phyloP scores from a whole-genome alignment of 805 yeast genomes.

The Myxozyma vanderwaltii region DNA sequence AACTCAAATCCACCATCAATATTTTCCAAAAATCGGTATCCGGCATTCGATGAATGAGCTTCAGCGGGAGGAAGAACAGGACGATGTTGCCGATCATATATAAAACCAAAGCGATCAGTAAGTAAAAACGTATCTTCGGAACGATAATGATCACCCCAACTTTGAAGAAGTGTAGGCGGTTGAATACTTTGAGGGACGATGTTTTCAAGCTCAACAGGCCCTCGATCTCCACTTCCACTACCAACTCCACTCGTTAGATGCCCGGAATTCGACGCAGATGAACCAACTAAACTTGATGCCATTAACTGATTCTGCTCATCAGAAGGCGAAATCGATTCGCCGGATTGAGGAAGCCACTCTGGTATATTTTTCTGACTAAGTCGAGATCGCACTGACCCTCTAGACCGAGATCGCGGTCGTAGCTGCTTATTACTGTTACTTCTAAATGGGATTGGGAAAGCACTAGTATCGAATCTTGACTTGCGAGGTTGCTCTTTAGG shows the following conservation, averaged over 20 bases:
- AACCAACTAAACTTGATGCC: constrained; percentile 6
- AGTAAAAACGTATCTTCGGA: constrained; percentile 36
- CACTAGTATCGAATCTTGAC: constrained; percentile 7
- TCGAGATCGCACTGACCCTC: constrained; percentile 10
- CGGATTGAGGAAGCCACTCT: constrained; percentile 25
- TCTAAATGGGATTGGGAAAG: constrained; percentile 20
- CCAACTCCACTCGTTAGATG: not conserved
- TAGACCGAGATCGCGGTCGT: constrained; percentile 11
- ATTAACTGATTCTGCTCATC: constrained; percentile 6
- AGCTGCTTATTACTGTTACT: not conserved
- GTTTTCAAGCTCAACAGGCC: constrained; percentile 51
- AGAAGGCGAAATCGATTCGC: not conserved
- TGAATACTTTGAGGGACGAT: constrained; percentile 40
- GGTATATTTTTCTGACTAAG: constrained; percentile 15
- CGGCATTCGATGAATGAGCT: constrained; percentile 6
- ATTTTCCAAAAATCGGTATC: constrained; percentile 27
- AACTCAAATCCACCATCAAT: constrained; percentile 27
- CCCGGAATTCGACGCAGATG: not conserved
- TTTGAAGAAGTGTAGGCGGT: constrained; percentile 42
- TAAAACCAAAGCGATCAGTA: constrained; percentile 56
- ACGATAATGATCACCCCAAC: constrained; percentile 37
- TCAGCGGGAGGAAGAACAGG: constrained; percentile 30
- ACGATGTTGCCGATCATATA: constrained; percentile 41
- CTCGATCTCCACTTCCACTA: constrained; percentile 22
- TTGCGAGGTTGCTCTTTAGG: constrained; percentile 4